Percentiles rank a stretch among this genome's conserved stretches.
These are phyloP conservation scores for Acrodontium crateriforme DNA, from an alignment of 2,329 filamentous ascomycete species.

Conservation along the genomic window DNA sequence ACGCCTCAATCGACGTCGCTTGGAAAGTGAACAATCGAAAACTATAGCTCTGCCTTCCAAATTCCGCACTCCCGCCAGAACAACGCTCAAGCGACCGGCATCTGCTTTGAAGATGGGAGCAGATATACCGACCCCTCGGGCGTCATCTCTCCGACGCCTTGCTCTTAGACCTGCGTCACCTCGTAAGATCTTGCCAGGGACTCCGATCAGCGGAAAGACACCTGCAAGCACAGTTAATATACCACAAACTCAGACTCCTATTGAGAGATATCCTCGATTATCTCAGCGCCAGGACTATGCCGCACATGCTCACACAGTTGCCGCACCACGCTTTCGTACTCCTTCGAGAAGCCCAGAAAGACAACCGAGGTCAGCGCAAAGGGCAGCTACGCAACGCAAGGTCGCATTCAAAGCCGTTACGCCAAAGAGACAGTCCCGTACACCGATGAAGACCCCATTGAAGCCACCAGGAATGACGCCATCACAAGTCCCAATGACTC, in stretches of 20 bases:
- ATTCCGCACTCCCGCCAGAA: conserved; percentile 2
- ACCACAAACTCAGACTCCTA: conserved; percentile 1
- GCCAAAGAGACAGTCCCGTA: conserved; percentile 7
- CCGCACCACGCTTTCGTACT: conserved; percentile 16
- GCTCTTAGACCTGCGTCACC: conserved; percentile 14
- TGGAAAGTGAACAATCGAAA: too few relatives aligned
- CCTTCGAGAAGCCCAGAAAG: conserved; percentile 10
- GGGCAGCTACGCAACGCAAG: conserved; percentile 16
- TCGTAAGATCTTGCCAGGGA: too few relatives aligned
- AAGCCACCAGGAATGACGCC: conserved; percentile 16
- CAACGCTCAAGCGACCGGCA: conserved; percentile 1
- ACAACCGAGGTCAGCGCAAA: conserved; percentile 17
- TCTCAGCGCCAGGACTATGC: conserved; percentile 1
- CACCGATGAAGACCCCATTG: conserved; percentile 19
- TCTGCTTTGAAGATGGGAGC: not conserved
- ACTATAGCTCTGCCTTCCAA: too few relatives aligned
- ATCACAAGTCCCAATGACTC: conserved; percentile 20
- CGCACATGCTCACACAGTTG: conserved; percentile 13
- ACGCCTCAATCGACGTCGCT: too few relatives aligned
- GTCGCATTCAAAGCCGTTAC: conserved; percentile 13
- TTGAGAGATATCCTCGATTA: conserved; percentile 5
- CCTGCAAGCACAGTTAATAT: not conserved
- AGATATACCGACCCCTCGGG: not conserved
- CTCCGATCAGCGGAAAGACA: too few relatives aligned
- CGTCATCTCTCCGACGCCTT: conserved; percentile 1